Percentiles rank a stretch among this genome's conserved stretches.
phyloP scores from a whole-genome alignment of 163 green algal genomes.

The Scenedesmus sp. region DNA sequence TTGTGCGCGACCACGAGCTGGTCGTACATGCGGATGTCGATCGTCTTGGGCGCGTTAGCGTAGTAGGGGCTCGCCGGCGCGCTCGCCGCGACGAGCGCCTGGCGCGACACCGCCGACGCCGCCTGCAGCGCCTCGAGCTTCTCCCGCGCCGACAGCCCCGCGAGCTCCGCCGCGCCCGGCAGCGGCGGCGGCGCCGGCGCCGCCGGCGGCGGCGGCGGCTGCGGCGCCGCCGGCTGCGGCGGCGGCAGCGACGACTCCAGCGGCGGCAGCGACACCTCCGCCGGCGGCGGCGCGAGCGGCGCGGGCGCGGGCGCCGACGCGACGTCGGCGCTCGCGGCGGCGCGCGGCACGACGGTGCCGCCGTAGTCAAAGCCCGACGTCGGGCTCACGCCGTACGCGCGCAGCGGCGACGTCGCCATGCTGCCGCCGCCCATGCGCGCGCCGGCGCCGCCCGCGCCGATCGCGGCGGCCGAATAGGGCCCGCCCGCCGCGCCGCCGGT shows the following conservation, averaged over 20 bases:
- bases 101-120: slow-evolving; percentile 21
- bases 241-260: too few species aligned
- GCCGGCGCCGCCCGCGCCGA: background rate
- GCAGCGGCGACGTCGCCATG: background rate
- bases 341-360: too few species aligned
- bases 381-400: slow-evolving; percentile 9
- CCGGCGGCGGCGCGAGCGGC: too few species aligned
- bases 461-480: background rate
- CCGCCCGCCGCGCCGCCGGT: background rate
- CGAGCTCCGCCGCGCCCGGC: background rate
- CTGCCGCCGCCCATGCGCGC: background rate
- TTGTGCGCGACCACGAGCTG: slow-evolving; percentile 56
- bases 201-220: too few species aligned
- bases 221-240: too few species aligned
- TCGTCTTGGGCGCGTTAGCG: slow-evolving; percentile 28
- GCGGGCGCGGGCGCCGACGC: background rate
- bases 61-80: slow-evolving; percentile 17
- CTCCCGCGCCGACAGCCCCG: background rate
- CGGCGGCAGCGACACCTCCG: too few species aligned
- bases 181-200: too few species aligned
- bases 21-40: slow-evolving; percentile 56
- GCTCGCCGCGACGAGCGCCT: background rate
- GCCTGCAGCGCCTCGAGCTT: slow-evolving; percentile 30
- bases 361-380: too few species aligned
- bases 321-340: slow-evolving; percentile 2